Conservation (phyloP, 2,329 filamentous ascomycete species). For the Epichloe coenophiala region DNA sequence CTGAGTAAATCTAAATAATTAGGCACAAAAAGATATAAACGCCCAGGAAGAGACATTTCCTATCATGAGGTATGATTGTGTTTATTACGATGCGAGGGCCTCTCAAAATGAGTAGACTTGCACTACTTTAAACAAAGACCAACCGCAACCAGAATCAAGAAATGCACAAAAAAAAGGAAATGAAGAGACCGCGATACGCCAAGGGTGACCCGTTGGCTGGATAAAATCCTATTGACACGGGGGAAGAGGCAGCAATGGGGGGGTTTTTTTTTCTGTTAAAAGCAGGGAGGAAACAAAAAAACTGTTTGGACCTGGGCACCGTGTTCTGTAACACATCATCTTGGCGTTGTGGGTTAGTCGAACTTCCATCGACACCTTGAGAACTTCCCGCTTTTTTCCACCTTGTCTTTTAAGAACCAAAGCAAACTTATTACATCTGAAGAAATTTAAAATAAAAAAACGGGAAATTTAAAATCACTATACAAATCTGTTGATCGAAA, state of each 20-base stretch:
- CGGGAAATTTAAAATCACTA: neutral
- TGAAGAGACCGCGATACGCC: too few relatives aligned
- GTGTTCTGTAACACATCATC: conserved; percentile 20
- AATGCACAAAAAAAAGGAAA: neutral
- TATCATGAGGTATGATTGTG: neutral
- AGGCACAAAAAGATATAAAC: neutral
- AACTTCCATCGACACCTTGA: conserved; percentile 15
- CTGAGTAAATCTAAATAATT: conserved; percentile 16
- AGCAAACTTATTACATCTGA: conserved; percentile 9
- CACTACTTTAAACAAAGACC: neutral
- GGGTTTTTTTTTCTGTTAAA: neutral
- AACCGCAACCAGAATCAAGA: neutral
- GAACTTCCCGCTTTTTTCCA: conserved; percentile 1
- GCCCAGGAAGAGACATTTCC: conserved; percentile 1
- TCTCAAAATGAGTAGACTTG: neutral
- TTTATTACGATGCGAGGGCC: neutral
- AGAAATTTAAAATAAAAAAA: neutral
- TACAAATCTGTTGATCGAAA: conserved; percentile 13
- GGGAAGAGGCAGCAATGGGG: neutral
- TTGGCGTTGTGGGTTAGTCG: conserved; percentile 25
- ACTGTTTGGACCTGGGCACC: conserved; percentile 16
- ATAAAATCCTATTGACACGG: too few relatives aligned
- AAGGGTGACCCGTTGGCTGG: too few relatives aligned
- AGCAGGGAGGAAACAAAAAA: neutral
- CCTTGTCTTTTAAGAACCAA: conserved; percentile 18